Evolutionary conservation across 2,329 filamentous ascomycete species (phyloP), one percentile per base, ranked within the genome.

Genomic region (Epichloe brachyelytri): DNA sequence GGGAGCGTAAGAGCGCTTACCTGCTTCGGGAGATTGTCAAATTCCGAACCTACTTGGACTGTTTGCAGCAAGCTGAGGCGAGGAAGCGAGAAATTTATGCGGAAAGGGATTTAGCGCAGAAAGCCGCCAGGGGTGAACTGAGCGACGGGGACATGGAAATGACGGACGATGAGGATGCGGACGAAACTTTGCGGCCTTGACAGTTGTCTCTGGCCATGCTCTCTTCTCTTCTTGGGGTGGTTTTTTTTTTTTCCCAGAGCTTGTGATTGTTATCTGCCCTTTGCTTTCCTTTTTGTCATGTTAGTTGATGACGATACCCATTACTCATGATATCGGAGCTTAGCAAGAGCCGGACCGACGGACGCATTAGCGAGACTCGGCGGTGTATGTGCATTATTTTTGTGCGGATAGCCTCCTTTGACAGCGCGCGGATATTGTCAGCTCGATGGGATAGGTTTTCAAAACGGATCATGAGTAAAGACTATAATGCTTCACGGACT

Each of bases 1-100:
- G 93, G 91, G 90, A 98, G 72, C 83, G 86, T 62, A 97, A 97
- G 72, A 94, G 88, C 51, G 84, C 87, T 33, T 95, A 97, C 64
- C 71, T 98, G 40, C 75, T 97, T 12, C 77, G 87, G 37, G 93
- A 98, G 71, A 96, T 94, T 65, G 89, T 97, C 67, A 97, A 97
- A 68, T 97, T 95, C 70, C 77, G 85, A 54, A 97, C 90, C 0
- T 98, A 97, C 62, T 90, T 96, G 58, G 93, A 97, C 65, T 83
- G 82, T 36, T 71, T 98, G 48, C 76, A 82, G 52, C 78, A 80
- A 38, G 90, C 90, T 0, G 80, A 86, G 58, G 69, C 65, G 34
- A 76, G 81, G 50, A 89, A 86, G 63, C 76, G 79, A 44, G 83
- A 83, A 62, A 83, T 96, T 41, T 85, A 88, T 57, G 64, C 66